Conservation (phyloP, 768 basidiomycete genomes). For the Russula virescens region DNA sequence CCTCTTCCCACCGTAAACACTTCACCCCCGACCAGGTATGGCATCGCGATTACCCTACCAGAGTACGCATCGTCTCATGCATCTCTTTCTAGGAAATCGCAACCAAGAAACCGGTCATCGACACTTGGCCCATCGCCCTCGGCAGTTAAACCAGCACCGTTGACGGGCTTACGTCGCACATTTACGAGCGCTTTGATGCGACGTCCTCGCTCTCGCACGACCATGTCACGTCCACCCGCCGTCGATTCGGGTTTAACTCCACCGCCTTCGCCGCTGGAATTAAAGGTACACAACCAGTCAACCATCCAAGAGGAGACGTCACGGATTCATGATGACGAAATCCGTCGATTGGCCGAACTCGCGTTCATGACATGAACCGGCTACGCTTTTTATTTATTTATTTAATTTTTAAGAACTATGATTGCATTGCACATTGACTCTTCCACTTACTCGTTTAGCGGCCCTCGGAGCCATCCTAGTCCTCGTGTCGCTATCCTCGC, state of each 20-base stretch:
- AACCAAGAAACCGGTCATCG: neutral
- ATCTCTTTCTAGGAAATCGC: neutral
- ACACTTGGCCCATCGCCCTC: neutral
- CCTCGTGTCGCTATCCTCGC: neutral
- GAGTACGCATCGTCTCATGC: slow-evolving; percentile 4
- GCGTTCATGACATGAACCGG: slow-evolving; percentile 51
- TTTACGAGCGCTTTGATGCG: neutral
- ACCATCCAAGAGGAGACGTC: slow-evolving; percentile 50
- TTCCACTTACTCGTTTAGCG: no score
- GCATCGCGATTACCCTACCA: no score
- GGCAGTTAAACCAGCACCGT: neutral
- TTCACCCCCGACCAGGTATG: neutral
- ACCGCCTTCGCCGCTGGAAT: slow-evolving; percentile 42
- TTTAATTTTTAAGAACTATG: no score
- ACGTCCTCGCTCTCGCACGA: neutral
- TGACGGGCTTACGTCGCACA: slow-evolving; percentile 13
- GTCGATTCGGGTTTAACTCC: neutral
- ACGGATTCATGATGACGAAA: slow-evolving; percentile 62
- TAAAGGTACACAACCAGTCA: slow-evolving; percentile 54
- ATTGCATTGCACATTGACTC: no score
- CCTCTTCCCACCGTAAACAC: neutral
- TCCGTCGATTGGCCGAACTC: slow-evolving; percentile 61
- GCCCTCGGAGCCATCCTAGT: neutral
- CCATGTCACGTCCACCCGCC: neutral
- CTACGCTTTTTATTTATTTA: no score